These are phyloP conservation scores for Mortierella claussenii DNA, from an alignment of 192 early-diverging fungal species.

Conservation along the genomic window DNA sequence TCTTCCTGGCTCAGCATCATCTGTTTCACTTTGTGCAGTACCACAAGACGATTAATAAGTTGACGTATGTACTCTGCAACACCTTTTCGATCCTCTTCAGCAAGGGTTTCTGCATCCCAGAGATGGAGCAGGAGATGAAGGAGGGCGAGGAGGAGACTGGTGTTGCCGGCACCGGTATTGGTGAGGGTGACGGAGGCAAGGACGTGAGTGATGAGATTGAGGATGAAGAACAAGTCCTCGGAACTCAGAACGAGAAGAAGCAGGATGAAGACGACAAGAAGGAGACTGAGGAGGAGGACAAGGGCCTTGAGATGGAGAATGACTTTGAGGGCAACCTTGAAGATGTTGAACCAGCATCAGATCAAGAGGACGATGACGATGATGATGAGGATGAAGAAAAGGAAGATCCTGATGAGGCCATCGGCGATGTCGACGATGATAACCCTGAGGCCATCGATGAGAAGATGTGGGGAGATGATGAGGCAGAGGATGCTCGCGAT, in stretches of 20 bases:
- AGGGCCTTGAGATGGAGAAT: slow-evolving; percentile 95
- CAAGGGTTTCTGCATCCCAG: slow-evolving; percentile 91
- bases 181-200: slow-evolving; percentile 93
- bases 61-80: slow-evolving; percentile 76
- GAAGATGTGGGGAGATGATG: slow-evolving; percentile 96
- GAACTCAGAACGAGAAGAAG: slow-evolving; percentile 79
- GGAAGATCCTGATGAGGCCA: slow-evolving; percentile 87
- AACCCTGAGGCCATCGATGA: slow-evolving; percentile 93
- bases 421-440: slow-evolving; percentile 90
- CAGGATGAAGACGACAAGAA: slow-evolving; percentile 66
- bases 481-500: slow-evolving; percentile 65
- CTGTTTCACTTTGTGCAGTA: slow-evolving; percentile 62
- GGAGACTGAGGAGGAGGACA: slow-evolving; percentile 80
- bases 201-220: slow-evolving; percentile 99
- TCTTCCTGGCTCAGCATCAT: slow-evolving; percentile 68
- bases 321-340: slow-evolving; percentile 95
- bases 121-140: slow-evolving; percentile 69
- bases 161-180: slow-evolving; percentile 84
- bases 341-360: slow-evolving; percentile 80
- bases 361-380: slow-evolving; percentile 62
- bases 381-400: slow-evolving; percentile 79
- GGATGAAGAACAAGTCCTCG: slow-evolving; percentile 95
- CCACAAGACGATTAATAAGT: slow-evolving; percentile 79
- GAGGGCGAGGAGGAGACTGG: slow-evolving; percentile 66
- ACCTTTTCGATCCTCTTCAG: slow-evolving; percentile 77